Evolutionary conservation across 2,329 filamentous ascomycete species (phyloP), one percentile per base, ranked within the genome.

Genomic region (Blastomyces emzantsi): DNA sequence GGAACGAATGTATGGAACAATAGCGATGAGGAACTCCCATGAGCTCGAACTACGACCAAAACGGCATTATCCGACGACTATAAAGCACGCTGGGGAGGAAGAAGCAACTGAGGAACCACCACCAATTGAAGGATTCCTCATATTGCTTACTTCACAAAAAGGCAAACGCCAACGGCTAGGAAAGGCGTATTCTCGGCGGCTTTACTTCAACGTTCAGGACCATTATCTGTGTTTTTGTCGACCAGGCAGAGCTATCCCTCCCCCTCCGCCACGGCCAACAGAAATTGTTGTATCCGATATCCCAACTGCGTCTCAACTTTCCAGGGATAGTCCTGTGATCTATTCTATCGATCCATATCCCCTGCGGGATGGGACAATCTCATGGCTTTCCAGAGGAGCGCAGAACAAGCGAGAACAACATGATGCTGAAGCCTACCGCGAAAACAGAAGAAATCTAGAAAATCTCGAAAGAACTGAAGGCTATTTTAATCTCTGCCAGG

Each of bases 1-100:
- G 70, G 81, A 85, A 67, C 84, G 83, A 65, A 89, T 89, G 86
- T 87, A 87, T 66, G 86, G 86, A 45, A 83, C 85, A 0, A 84
- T 88, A 66, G 86, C 84, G 41, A 87, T 89, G 85, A 78, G 83
- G 66, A 82, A 80, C 60, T 85, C 85, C 2, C 86, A 89, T 70
- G 85, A 88, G 60, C 80, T 89, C 19, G 85, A 89, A 71, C 72
- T 89, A 49, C 80, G 86, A 3, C 85, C 85, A 0, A 87, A 87
- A 70, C 77, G 82, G 62, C 86, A 89, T 70, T 88, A 88, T 68
- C 81, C 85, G 1, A 84, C 83, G 1, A 77, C 72, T 19, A 76
- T 78, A 4, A 75, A 77, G 30, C 73, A 74, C 0, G 75, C 77
- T 69, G 72, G 74, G 30, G 49, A 2, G 7, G 71, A 73, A 25